Evolutionary conservation across 495 filamentous ascomycete species (phyloP).

Genomic region (Hypomontagnella submonticulosa): DNA sequence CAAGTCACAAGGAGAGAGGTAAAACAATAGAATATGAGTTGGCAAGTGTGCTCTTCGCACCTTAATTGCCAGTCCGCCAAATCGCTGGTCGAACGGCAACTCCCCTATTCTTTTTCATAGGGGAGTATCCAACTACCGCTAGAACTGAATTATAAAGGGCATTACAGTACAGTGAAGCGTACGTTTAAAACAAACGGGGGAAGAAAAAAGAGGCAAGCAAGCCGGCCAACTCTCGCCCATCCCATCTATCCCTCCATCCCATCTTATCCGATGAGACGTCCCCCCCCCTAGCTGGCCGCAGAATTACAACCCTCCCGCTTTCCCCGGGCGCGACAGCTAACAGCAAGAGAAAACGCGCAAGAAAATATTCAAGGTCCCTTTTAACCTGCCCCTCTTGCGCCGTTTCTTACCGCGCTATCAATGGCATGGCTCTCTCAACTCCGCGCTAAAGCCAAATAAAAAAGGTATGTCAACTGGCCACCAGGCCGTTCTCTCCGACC

Average conservation of each 20-base stretch:
- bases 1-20: background rate
- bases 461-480: constrained; percentile 17
- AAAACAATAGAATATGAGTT: constrained; percentile 29
- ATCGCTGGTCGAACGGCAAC: constrained; percentile 36
- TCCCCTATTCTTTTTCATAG: constrained; percentile 15
- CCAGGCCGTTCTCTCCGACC: background rate
- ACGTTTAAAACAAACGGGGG: constrained; percentile 14
- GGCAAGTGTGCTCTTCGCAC: constrained; percentile 48
- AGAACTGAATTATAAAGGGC: constrained; percentile 25
- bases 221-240: constrained; percentile 5
- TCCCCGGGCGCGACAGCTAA: too few relatives aligned
- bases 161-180: constrained; percentile 39
- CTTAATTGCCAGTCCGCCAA: constrained; percentile 43
- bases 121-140: constrained; percentile 45
- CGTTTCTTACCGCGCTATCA: constrained; percentile 6
- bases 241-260: too few relatives aligned
- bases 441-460: constrained; percentile 33
- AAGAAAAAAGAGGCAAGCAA: constrained; percentile 13
- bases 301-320: constrained; percentile 7
- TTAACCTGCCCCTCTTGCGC: constrained; percentile 9
- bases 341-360: background rate
- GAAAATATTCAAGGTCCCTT: constrained; percentile 24
- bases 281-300: constrained; percentile 14
- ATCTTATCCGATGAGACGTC: too few relatives aligned
- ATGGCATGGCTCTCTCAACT: constrained; percentile 30